Base-by-base conservation (phyloP, 139 green algal species). In the Chlorella vulgaris region DNA sequence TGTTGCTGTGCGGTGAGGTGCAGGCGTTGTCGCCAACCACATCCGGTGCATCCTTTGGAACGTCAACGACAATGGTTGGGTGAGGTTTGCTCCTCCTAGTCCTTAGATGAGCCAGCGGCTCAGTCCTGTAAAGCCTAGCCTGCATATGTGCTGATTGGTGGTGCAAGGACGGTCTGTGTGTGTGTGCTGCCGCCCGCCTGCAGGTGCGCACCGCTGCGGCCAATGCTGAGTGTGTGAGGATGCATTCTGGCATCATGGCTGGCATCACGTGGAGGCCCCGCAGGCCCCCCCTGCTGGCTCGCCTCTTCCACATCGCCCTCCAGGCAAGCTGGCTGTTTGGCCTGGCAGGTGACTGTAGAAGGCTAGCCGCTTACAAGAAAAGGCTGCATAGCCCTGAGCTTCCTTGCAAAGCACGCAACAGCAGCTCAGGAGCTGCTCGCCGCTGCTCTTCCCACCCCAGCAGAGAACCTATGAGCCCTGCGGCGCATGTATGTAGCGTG, bases 21-120 rank as follows among this genome's bases (percentile, higher is more conserved):
- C 62, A 74, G 76, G 40, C 61, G 76, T 61, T 38, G 24, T 74
- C 36, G 21, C 22, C 76, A 81, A 74, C 76, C 76, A 81, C 62
- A 22, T 35, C 4, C 36, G 47, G 22, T 33, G 22, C 42, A 38
- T 65, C 29, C n/a, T 81, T 8, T 26, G 7, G 21, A 74, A 74
- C 61, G 22, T 10, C 4, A 15, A 40, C 61, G 76, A 81, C 76
- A 81, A 81, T 47, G 76, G 76, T 24, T 81, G 76, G 75, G 75
- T 69, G 36, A 19, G 74, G 6, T 2, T 13, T 10, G 4, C 38
- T n/a, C 24, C 24, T 28, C 3, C 2, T 36, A n/a, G n/a, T n/a
- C n/a, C n/a, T n/a, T n/a, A n/a, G n/a, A n/a, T n/a, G n/a, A n/a
- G n/a, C n/a, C n/a, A n/a, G n/a, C n/a, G n/a, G n/a, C n/a, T n/a